Evolutionary conservation across 2,329 filamentous ascomycete species (phyloP), one percentile per base, ranked within the genome.

Genomic region (Akanthomyces uredinophilus): DNA sequence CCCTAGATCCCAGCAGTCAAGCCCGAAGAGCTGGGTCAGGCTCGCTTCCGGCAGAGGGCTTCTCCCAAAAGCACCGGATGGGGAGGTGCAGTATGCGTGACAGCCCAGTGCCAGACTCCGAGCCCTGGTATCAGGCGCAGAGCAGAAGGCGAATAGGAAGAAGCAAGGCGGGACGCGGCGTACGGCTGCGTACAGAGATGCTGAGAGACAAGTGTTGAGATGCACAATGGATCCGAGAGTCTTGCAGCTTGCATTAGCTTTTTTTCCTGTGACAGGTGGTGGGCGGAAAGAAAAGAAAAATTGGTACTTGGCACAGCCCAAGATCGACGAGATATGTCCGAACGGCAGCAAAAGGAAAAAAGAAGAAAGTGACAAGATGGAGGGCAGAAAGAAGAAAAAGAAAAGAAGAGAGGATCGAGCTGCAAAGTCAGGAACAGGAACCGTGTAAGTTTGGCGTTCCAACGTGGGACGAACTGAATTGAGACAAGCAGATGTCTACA

Each of bases 221-320:
- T 43, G 39, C 41, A 20, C n/a, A 24, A 29, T 43, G 57, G 10
- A 60, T 53, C 47, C 27, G 47, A 53, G 49, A 44, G 46, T 24
- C 47, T 32, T 41, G 49, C n/a, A 47, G 32, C 56, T 20, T 60
- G 56, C 56, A 60, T 60, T 60, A 51, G 56, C 27, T 16, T 27
- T 41, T 29, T 5, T 35, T 35, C 32, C 32, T 2, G 32, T 35
- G 37, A 52, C 24, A 29, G 16, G n/a, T n/a, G 29, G 27, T 29
- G n/a, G n/a, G 44, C 10, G 32, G 29, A 14, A 41, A 60, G 20
- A n/a, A 24, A n/a, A 47, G 10, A 22, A 18, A 55, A 35, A 35
- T 5, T 32, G 8, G 37, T 44, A 16, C 13, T 39, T 22, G 56
- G 37, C 35, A 16, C 7, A 32, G 46, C 22, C 49, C 58, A 51